phyloP scores from a whole-genome alignment of 176 grass and related monocot species.

The sorghum (Sorghum bicolor) region Sorghum_bicolor_NCBIv3 NC_012871.2:52051001-52051500 shows the following conservation, averaged over 20 bases:
- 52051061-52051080: not conserved
- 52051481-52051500: not conserved
- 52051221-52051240: not conserved
- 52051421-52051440: not conserved
- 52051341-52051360: not conserved
- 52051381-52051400: not conserved
- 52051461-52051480: not conserved
- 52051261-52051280: not conserved
- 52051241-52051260: not conserved
- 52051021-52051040: not conserved
- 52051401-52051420: constrained; percentile 28
- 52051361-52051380: not conserved
- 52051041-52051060: not conserved
- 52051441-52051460: not conserved
- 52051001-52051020: not conserved
- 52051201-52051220: not conserved
- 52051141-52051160: not conserved
- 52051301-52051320: not conserved
- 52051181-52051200: not conserved
- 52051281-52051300: not conserved
- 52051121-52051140: not conserved
- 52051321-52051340: not conserved
- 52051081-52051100: not conserved
- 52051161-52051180: not conserved
- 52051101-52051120: not conserved